A percentile compares a stretch with the other conserved stretches of the same genome.
These are phyloP conservation scores for Lithospermum erythrorhizon DNA, from an alignment of 257 asterid genomes.

Conservation along the genomic window DNA sequence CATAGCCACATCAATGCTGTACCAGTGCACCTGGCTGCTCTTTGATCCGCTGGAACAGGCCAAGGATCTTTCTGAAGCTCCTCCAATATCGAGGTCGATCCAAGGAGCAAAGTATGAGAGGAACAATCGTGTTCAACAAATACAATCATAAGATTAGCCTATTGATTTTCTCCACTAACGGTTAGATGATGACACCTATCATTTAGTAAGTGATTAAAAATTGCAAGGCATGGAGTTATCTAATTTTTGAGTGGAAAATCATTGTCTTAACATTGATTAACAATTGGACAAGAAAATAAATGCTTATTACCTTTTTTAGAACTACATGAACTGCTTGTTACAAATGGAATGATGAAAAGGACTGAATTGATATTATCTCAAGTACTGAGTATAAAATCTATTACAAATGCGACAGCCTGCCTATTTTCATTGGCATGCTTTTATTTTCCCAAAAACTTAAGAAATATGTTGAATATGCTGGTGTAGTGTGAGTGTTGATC, in stretches of 20 bases:
- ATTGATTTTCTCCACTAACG: too few relatives aligned
- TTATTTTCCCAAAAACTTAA: neutral
- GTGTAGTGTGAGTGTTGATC: neutral
- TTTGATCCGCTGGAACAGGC: constrained; percentile 85
- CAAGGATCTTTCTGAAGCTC: constrained; percentile 99
- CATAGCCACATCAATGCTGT: constrained; percentile 87
- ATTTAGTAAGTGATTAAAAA: too few relatives aligned
- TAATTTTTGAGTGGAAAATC: too few relatives aligned
- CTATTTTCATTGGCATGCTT: neutral
- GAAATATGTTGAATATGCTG: neutral
- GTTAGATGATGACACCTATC: too few relatives aligned
- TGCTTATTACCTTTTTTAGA: neutral
- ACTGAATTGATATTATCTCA: neutral
- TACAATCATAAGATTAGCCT: too few relatives aligned
- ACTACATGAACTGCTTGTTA: neutral
- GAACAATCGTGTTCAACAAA: too few relatives aligned
- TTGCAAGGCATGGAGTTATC: too few relatives aligned
- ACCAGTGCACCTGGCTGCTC: constrained; percentile 91
- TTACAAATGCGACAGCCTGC: neutral
- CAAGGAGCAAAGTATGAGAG: constrained; percentile 12
- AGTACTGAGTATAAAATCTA: neutral
- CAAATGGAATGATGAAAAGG: neutral
- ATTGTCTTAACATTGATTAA: too few relatives aligned
- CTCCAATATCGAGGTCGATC: constrained; percentile 53
- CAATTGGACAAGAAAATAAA: neutral